A percentile compares a stretch with the other conserved stretches of the same genome.
These are phyloP conservation scores for Pseudogymnoascus sp. DNA, from an alignment of 2,329 filamentous ascomycete genomes.

Conservation along the genomic window DNA sequence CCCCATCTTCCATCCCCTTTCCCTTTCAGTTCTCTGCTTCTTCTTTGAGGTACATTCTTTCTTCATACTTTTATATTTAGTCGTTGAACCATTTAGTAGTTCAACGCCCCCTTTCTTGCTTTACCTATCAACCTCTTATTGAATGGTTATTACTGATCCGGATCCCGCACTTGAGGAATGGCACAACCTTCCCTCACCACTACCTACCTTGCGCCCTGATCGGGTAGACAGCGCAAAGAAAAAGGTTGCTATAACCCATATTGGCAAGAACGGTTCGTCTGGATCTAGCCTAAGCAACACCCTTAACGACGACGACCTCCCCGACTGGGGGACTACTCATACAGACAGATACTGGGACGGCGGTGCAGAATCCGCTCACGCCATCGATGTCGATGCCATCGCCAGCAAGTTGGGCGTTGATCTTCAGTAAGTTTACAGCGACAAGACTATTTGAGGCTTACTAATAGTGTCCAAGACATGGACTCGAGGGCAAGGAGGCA, in stretches of 20 bases:
- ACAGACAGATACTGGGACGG: slow-evolving; percentile 12
- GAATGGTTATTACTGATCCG: slow-evolving; percentile 8
- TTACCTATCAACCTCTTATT: not conserved
- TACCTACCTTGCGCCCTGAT: slow-evolving; percentile 6
- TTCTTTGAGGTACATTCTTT: not conserved
- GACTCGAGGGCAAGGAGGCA: slow-evolving; percentile 54
- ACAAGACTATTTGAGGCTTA: not conserved
- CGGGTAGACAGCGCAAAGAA: not conserved
- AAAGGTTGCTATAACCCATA: not conserved
- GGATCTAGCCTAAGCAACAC: not conserved
- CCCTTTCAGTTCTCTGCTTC: not conserved
- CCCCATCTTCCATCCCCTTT: not conserved
- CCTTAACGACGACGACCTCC: not conserved
- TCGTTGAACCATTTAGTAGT: not conserved
- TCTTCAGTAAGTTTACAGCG: slow-evolving; percentile 12
- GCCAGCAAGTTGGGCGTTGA: slow-evolving; percentile 15
- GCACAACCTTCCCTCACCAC: slow-evolving; percentile 7
- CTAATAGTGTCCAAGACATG: slow-evolving; percentile 42
- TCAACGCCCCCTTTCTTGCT: not conserved
- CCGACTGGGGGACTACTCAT: not conserved
- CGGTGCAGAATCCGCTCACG: slow-evolving; percentile 24
- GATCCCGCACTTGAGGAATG: slow-evolving; percentile 3
- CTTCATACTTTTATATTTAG: not conserved
- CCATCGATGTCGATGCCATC: slow-evolving; percentile 25
- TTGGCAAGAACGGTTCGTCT: not conserved